A percentile compares a stretch with the other conserved stretches of the same genome.
Evolutionary conservation across 768 basidiomycete genomes (phyloP).

Genomic region (Mycena filopes): DNA sequence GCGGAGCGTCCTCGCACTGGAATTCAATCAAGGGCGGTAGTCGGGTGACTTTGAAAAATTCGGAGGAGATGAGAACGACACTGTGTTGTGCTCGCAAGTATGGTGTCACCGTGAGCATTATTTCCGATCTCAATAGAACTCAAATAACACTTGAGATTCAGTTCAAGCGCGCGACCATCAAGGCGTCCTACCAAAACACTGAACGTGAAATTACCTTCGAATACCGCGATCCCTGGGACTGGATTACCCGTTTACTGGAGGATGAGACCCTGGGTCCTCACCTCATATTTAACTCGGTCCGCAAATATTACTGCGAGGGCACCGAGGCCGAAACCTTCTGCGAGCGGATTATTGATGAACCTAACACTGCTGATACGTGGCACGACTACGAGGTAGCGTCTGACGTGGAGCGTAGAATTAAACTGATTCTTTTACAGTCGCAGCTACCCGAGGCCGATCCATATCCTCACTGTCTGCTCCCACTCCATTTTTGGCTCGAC

Average conservation of each 20-base stretch:
- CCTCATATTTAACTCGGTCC: slow-evolving; percentile 35
- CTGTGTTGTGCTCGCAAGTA: slow-evolving; percentile 35
- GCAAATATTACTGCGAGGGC: slow-evolving; percentile 38
- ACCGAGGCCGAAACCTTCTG: not conserved
- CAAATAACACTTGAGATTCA: slow-evolving; percentile 1
- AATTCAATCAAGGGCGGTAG: slow-evolving; percentile 17
- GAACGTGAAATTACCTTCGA: slow-evolving; percentile 34
- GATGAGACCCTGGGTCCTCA: slow-evolving; percentile 35
- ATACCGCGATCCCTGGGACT: slow-evolving; percentile 45
- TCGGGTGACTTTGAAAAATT: slow-evolving; percentile 35
- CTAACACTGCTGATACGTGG: slow-evolving; percentile 43
- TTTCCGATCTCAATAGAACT: not conserved
- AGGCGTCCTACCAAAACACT: slow-evolving; percentile 31
- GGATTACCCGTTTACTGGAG: slow-evolving; percentile 33
- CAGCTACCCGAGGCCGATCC: slow-evolving; percentile 29
- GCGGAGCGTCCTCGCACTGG: slow-evolving; percentile 35
- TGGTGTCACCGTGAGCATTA: slow-evolving; percentile 32
- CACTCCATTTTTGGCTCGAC: slow-evolving; percentile 45
- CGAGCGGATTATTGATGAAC: slow-evolving; percentile 40
- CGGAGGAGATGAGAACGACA: slow-evolving; percentile 33
- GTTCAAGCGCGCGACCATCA: slow-evolving; percentile 34
- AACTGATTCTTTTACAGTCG: not conserved
- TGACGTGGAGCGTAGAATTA: too few relatives aligned
- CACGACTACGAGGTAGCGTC: slow-evolving; percentile 37
- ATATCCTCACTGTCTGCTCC: slow-evolving; percentile 38